Evolutionary conservation across 1,284 basidiomycete genomes (phyloP), one percentile per base, ranked within the genome.

Genomic region (Rhodotorula glutinis): DNA sequence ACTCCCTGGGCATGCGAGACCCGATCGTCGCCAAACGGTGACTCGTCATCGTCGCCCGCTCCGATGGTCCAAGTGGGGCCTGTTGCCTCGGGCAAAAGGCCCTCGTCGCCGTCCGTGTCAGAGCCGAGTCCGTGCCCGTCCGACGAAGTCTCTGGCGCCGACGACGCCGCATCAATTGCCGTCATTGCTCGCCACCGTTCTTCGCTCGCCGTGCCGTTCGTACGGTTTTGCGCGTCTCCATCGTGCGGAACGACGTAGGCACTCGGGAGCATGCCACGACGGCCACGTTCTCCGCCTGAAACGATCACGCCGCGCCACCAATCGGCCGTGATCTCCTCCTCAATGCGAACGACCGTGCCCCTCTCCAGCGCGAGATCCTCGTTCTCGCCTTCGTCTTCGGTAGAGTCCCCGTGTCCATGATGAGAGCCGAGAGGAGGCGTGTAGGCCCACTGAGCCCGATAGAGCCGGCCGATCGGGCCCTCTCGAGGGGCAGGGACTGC

Each of bases 281-380:
- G 27, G 19, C 55, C 51, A 8, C 19, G 21, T 3, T 25, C 25
- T 3, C 38, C 27, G 4, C 58, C 27, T 1, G 9, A 8, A 1
- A 67, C 33, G 17, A 51, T 27, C 7, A 46, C 27, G 5, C 63
- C 67, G 21, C 53, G 60, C 63, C 63, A 69, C 67, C 67, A 69
- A 46, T 69, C 60, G 41, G 40, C 33, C 9, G 60, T 63, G 49
- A 65, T 38, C 38, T 60, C 56, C 13, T 29, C 44, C 62, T 57
- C 60, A 33, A 69, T 60, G 3, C 47, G 44, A 13, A 69, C 43
- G 17, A 65, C 19, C 25, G 65, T 62, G 1, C 63, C 63, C 19
- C 53, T 53, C 27, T 44, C 56, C 27, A 69, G 51, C 4, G 19
- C 14, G 30, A 69, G 53, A 29, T 67, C 66, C 19, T 52, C 53